Conservation (phyloP, 2,329 filamentous ascomycete species). For the Chrysosporium keratinophilum region DNA sequence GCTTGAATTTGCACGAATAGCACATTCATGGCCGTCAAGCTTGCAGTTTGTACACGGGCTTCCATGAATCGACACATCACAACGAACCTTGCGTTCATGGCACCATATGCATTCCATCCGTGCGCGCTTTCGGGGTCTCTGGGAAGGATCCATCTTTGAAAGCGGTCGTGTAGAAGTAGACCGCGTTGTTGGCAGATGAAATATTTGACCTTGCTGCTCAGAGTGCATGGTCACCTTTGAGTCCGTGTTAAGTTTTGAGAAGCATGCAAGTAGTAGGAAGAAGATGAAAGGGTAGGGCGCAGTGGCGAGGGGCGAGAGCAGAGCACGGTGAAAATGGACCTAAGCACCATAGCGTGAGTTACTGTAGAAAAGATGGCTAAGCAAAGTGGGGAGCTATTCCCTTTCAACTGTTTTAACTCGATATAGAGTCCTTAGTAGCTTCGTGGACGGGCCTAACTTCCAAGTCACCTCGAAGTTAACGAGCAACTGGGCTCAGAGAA, state of each 20-base stretch:
- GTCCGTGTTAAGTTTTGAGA: neutral
- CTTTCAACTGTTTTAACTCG: neutral
- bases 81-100: slow-evolving; percentile 39
- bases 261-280: neutral
- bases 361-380: neutral
- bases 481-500: neutral
- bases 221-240: neutral
- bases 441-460: neutral
- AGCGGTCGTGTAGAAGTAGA: neutral
- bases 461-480: slow-evolving; percentile 1
- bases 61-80: slow-evolving; percentile 41
- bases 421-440: neutral
- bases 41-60: slow-evolving; percentile 23
- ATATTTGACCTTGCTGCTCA: neutral
- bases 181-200: neutral
- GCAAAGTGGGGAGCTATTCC: neutral
- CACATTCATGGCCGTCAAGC: slow-evolving; percentile 19
- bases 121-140: slow-evolving; percentile 21
- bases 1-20: slow-evolving; percentile 25
- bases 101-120: slow-evolving; percentile 27
- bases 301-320: neutral
- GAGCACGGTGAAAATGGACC: neutral
- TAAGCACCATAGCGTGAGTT: neutral
- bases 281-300: neutral
- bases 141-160: slow-evolving; percentile 6